Percentiles rank a stretch among this genome's conserved stretches.
Evolutionary conservation across 805 yeast genomes (phyloP).

Genomic region (Wickerhamiella azyma): DNA sequence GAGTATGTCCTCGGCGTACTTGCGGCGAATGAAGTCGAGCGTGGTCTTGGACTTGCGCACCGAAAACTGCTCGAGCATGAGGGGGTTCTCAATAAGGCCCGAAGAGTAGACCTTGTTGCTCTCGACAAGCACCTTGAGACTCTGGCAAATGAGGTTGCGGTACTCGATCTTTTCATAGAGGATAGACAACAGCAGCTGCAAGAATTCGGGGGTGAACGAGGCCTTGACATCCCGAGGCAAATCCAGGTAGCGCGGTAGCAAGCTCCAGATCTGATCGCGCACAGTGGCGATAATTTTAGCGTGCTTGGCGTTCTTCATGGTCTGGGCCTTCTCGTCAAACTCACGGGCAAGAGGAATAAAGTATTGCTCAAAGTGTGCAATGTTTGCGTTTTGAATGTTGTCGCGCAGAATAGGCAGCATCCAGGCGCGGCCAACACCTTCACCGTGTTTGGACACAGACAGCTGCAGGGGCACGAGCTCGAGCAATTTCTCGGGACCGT

Average conservation of each 20-base stretch:
- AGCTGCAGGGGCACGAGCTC: conserved; percentile 67
- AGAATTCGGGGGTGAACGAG: conserved; percentile 63
- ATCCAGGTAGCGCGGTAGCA: conserved; percentile 79
- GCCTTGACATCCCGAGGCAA: conserved; percentile 59
- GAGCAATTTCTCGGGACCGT: conserved; percentile 81
- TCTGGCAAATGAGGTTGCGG: conserved; percentile 73
- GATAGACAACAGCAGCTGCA: conserved; percentile 56
- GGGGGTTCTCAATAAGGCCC: conserved; percentile 47
- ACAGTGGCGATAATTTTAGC: conserved; percentile 71
- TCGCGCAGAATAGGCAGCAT: conserved; percentile 81
- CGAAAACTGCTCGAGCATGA: conserved; percentile 51
- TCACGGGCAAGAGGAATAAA: conserved; percentile 47
- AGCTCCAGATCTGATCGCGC: conserved; percentile 82
- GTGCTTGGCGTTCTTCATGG: conserved; percentile 37
- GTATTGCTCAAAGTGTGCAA: conserved; percentile 46
- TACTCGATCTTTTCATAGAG: conserved; percentile 62
- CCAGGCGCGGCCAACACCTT: conserved; percentile 87
- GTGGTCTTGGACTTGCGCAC: conserved; percentile 40
- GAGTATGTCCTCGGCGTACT: conserved; percentile 52
- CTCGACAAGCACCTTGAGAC: conserved; percentile 63
- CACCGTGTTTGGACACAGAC: conserved; percentile 28
- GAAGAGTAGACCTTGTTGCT: conserved; percentile 47
- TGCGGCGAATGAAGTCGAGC: conserved; percentile 44
- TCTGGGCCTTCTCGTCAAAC: conserved; percentile 20
- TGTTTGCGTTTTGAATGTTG: conserved; percentile 55